Percentiles rank a stretch among this genome's conserved stretches.
Evolutionary conservation across 441 rosid species (phyloP).

Genomic region (Kokia cookei): DNA sequence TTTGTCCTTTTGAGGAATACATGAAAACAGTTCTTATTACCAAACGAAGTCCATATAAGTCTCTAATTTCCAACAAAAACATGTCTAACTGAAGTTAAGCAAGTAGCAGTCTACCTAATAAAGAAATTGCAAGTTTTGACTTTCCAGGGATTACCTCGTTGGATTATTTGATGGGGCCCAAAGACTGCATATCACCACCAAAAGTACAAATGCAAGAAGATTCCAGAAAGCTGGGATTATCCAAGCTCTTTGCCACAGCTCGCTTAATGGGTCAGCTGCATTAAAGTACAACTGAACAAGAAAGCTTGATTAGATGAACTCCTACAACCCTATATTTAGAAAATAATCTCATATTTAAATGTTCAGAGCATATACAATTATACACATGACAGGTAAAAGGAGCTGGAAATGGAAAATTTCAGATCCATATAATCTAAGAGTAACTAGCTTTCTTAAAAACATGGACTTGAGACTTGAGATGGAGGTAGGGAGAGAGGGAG

Average conservation of each 20-base stretch:
- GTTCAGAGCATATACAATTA: background rate
- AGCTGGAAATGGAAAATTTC: background rate
- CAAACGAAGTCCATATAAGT: background rate
- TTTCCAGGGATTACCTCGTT: conserved; percentile 21
- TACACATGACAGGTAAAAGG: background rate
- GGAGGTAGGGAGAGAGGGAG: background rate
- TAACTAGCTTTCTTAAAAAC: background rate
- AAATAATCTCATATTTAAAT: background rate
- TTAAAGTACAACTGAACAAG: conserved; percentile 40
- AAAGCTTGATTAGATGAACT: conserved; percentile 5
- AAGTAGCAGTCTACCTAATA: background rate
- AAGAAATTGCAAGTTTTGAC: background rate
- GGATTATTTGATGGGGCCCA: conserved; percentile 40
- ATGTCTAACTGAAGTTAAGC: background rate
- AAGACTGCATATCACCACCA: conserved; percentile 37
- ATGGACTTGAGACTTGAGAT: background rate
- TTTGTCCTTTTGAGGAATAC: background rate
- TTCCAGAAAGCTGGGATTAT: conserved; percentile 54
- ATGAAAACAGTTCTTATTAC: background rate
- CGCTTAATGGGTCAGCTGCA: conserved; percentile 50
- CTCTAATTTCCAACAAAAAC: background rate
- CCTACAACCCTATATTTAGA: background rate
- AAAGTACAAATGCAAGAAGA: conserved; percentile 37
- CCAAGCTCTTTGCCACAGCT: conserved; percentile 48
- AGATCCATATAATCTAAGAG: background rate